These are phyloP conservation scores for Debaryomyces psychrophilus DNA, from an alignment of 1,139 yeast species.

Conservation along the genomic window DNA sequence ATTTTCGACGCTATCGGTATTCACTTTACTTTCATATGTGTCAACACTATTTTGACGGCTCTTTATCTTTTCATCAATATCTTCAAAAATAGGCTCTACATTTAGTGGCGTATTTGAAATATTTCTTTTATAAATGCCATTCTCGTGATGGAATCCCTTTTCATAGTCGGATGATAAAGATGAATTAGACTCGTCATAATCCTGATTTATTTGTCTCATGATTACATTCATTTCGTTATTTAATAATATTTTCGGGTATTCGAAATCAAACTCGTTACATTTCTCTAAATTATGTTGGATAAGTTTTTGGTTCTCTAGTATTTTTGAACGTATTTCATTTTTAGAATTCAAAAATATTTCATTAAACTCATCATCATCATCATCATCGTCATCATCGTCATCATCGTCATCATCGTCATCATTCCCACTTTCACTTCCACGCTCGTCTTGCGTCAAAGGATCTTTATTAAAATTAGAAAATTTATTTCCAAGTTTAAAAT, in stretches of 20 bases:
- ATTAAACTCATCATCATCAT: constrained; percentile 16
- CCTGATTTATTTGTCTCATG: constrained; percentile 11
- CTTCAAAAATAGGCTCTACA: constrained; percentile 5
- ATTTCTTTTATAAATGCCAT: background rate
- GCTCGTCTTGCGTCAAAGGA: constrained; percentile 4
- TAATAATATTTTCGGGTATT: constrained; percentile 29
- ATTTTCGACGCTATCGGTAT: background rate
- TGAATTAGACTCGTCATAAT: background rate
- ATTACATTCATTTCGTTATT: constrained; percentile 17
- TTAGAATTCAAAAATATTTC: constrained; percentile 12
- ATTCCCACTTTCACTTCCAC: constrained; percentile 11
- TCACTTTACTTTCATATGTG: background rate
- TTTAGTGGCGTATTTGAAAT: constrained; percentile 6
- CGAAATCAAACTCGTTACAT: constrained; percentile 35
- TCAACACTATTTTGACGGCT: constrained; percentile 3
- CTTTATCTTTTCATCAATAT: background rate
- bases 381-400: constrained; percentile 20
- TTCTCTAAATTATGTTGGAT: constrained; percentile 28
- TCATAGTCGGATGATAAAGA: background rate
- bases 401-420: constrained; percentile 19
- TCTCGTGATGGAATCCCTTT: background rate
- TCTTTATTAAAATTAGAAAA: constrained; percentile 9
- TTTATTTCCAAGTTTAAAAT: constrained; percentile 18
- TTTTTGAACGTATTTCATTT: constrained; percentile 7
- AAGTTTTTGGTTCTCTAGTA: constrained; percentile 19